Evolutionary conservation across 2,329 filamentous ascomycete species (phyloP), one percentile per base, ranked within the genome.

Genomic region (Dactylella cylindrospora): DNA sequence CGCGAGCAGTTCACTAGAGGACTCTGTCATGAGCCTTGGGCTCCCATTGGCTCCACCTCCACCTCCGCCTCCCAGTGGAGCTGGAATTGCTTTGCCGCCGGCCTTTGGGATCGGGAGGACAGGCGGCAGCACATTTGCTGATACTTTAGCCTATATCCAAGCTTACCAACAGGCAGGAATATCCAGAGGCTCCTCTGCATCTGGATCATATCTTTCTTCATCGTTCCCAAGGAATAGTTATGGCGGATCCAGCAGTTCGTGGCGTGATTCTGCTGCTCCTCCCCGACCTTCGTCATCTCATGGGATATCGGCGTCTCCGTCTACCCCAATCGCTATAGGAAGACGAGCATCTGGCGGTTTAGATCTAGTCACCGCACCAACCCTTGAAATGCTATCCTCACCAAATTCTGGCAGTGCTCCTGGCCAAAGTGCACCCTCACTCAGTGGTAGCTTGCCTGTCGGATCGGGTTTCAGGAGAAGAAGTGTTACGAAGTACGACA

Each of bases 401-500:
- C 54, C 57, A 6, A 47, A 43, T 13, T 46, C 54, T 15, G 57
- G 41, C 5, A 54, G 43, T 25, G 41, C 22, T 23, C 13, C 20
- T 20, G 44, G 36, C 2, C 49, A 62, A 31, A 23, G 15, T 20
- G 35, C 33, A 20, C 19, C 49, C 12, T 12, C 57, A 13, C n/a
- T 49, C 7, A 62, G 57, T 22, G 49, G 57, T 13, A 62, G 49
- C 10, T 44, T 62, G 1, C 41, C 57, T 19, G 9, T 52, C 19
- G 49, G 47, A 12, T 62, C 57, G 5, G 57, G 57, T 23, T 62
- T 62, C 32, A 47, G 49, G 44, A 46, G 57, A 50, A 53, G 57
- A 29, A 62, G 49, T 25, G 57, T 62, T 6, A 54, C 57, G 36
- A 62, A 62, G 57, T 62, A 62, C 38, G 57, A 62, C 20, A 62